phyloP scores from a whole-genome alignment of 2,329 filamentous ascomycete species.

The Trichoderma sp. region DNA sequence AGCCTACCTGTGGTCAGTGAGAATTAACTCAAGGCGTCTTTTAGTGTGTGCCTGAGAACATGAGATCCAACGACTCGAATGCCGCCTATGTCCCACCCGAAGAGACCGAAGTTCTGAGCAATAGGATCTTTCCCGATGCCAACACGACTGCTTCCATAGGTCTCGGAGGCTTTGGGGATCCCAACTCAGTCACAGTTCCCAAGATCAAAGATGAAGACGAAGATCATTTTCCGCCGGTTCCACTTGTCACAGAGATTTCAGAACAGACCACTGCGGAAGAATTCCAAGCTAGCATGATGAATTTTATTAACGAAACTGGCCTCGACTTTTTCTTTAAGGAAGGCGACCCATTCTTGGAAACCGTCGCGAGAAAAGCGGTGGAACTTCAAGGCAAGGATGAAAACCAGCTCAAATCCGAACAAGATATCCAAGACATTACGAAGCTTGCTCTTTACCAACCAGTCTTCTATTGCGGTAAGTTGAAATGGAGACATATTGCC shows the following conservation, averaged over 20 bases:
- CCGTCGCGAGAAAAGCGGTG: neutral
- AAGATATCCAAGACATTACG: neutral
- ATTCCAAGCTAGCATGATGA: constrained; percentile 3
- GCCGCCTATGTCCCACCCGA: neutral
- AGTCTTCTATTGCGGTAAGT: constrained; percentile 16
- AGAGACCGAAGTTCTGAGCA: neutral
- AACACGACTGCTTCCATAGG: too few relatives aligned
- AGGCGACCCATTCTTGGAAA: neutral
- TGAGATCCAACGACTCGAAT: neutral
- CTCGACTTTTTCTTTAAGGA: neutral
- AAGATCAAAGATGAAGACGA: neutral
- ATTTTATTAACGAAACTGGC: neutral
- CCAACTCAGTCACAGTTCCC: neutral
- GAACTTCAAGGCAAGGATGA: neutral
- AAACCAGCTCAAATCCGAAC: neutral
- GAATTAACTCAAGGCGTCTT: neutral
- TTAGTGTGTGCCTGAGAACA: neutral
- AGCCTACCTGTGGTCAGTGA: neutral
- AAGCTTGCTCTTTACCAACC: constrained; percentile 9
- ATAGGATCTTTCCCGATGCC: neutral
- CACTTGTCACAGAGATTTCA: neutral
- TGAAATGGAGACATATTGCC: neutral
- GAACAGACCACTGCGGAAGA: neutral
- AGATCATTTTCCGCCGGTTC: neutral
- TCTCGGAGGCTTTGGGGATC: neutral